These are phyloP conservation scores for Rhodomyrtus psidioides DNA, from an alignment of 441 rosid species.

Conservation along the genomic window DNA sequence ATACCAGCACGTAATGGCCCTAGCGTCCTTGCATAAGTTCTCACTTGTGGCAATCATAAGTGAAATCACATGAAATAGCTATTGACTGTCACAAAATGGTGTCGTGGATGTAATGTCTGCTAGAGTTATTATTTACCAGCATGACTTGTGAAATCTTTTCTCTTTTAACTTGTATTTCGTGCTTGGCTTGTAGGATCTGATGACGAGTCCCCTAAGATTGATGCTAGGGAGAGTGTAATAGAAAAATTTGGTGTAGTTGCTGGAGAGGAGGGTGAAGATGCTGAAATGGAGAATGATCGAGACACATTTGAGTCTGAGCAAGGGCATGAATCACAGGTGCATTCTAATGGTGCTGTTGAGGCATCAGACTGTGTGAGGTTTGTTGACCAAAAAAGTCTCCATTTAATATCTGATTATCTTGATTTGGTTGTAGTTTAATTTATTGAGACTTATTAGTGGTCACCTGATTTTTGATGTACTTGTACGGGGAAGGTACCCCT, in stretches of 20 bases:
- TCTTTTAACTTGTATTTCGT: slow-evolving; percentile 5
- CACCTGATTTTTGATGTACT: neutral
- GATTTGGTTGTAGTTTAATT: neutral
- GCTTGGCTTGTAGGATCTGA: slow-evolving; percentile 19
- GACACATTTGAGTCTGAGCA: slow-evolving; percentile 37
- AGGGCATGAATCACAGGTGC: slow-evolving; percentile 27
- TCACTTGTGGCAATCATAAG: neutral
- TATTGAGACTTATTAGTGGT: neutral
- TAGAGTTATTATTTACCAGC: neutral
- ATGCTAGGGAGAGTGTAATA: slow-evolving; percentile 8
- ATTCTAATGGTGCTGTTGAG: slow-evolving; percentile 10
- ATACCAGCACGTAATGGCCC: neutral
- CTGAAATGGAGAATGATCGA: slow-evolving; percentile 31
- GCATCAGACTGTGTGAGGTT: slow-evolving; percentile 34
- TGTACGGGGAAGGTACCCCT: neutral
- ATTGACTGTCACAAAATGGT: neutral
- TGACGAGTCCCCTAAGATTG: slow-evolving; percentile 18
- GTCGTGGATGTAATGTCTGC: neutral
- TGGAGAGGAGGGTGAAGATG: slow-evolving; percentile 21
- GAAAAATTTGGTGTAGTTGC: slow-evolving; percentile 1
- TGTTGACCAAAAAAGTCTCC: neutral
- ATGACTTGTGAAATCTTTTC: neutral
- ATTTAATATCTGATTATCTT: neutral
- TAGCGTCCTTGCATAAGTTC: neutral
- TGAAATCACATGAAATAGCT: neutral